Evolutionary conservation across 768 basidiomycete genomes (phyloP).

Genomic region (Rhodotorula sphaerocarpa): DNA sequence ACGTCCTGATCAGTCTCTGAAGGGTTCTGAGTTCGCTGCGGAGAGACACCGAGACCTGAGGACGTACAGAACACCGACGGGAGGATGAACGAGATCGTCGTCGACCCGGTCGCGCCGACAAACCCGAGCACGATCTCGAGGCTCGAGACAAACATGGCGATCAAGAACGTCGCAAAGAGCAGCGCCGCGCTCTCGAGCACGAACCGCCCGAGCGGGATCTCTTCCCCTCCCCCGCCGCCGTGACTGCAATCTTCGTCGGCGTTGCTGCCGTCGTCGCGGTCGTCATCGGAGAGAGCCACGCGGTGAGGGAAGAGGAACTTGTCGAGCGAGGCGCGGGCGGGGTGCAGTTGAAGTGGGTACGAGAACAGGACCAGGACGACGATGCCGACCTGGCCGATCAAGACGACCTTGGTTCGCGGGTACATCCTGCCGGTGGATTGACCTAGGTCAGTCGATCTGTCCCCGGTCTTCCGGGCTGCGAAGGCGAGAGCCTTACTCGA

Average conservation of each 20-base stretch:
- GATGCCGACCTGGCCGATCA: conserved; percentile 86
- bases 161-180: conserved; percentile 34
- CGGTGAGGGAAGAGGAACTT: conserved; percentile 57
- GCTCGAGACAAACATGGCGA: conserved; percentile 61
- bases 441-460: background rate
- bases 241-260: too few species aligned
- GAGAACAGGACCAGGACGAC: conserved; percentile 72
- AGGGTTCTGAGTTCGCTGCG: too few species aligned
- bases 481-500: conserved; percentile 71
- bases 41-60: background rate
- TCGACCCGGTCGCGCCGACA: conserved; percentile 92
- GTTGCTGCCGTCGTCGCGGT: conserved; percentile 42
- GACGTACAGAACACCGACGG: conserved; percentile 26
- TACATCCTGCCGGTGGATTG: conserved; percentile 31
- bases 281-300: conserved; percentile 50
- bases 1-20: too few species aligned
- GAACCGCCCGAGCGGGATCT: conserved; percentile 65
- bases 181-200: conserved; percentile 55
- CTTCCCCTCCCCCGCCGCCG: conserved; percentile 42
- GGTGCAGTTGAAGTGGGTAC: conserved; percentile 87
- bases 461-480: background rate
- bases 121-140: conserved; percentile 85
- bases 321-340: conserved; percentile 83
- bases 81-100: conserved; percentile 85
- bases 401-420: conserved; percentile 76